Evolutionary conservation across 495 filamentous ascomycete genomes (phyloP), one percentile per base, ranked within the genome.

Genomic region (Aspergillus indologenus): DNA sequence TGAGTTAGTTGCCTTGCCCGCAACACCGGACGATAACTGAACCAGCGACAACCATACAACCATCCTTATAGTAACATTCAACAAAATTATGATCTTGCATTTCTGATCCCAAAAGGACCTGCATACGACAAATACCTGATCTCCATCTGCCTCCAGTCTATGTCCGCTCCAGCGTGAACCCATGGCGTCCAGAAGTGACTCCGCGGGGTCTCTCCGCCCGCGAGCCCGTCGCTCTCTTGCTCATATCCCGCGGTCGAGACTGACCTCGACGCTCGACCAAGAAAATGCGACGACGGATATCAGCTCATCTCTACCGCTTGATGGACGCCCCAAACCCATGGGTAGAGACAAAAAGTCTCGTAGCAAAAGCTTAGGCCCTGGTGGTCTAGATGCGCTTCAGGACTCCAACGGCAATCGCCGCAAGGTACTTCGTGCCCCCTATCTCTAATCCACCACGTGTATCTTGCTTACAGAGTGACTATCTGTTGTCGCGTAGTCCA

Each of bases 361-460:
- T 52, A 97, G 94, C 71, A 97, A 96, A 74, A 96, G 92, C 69
- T 84, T 98, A 60, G 94, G 94, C 1, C 93, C 93, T 21, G 94
- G 92, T 20, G 90, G 93, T 53, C 74, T 96, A 31, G 91, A 92
- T 76, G 85, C 85, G 53, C 79, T 96, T 45, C 90, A 91, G 69
- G 80, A 87, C 60, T 85, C 84, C 20, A 84, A 79, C 66, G 92
- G 90, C 14, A 97, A 97, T 71, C 78, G 90, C 58, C 84, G 89
- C 72, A 87, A 89, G 76, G 91, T 91, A 85, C 60, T 71, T 68
- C 46, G n/a, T 60, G 50, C 59, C 49, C 48, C 45, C 40, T 14
- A 21, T 49, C 29, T 43, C 47, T 40, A 51, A 40, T 56, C 31
- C 1, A 9, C 23, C 7, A 42, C n/a, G 24, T 57, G 9, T 54